Percentiles rank a stretch among this genome's conserved stretches.
phyloP scores from a whole-genome alignment of 1,284 basidiomycete species.

The Sutorius eximius region DNA sequence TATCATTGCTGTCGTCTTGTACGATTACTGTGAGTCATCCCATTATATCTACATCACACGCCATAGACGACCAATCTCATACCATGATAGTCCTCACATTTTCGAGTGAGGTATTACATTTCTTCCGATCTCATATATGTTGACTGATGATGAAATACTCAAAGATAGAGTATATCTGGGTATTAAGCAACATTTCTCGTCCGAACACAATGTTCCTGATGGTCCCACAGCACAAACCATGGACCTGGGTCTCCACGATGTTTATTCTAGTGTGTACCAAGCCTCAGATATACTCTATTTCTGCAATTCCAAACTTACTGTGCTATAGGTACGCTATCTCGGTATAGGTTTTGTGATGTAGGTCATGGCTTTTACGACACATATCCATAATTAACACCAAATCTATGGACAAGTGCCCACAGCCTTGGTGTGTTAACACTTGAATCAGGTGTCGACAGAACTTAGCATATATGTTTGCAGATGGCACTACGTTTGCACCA shows the following conservation, averaged over 20 bases:
- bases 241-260: not conserved
- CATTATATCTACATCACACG: too few relatives aligned
- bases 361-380: not conserved
- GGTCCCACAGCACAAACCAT: not conserved
- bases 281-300: too few relatives aligned
- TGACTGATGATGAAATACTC: not conserved
- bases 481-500: too few relatives aligned
- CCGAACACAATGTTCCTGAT: not conserved
- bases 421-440: too few relatives aligned
- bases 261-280: not conserved
- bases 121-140: too few relatives aligned
- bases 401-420: too few relatives aligned
- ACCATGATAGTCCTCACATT: conserved; percentile 11
- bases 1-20: not conserved
- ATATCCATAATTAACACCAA: too few relatives aligned
- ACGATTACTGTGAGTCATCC: conserved; percentile 7
- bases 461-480: too few relatives aligned
- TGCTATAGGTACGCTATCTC: not conserved
- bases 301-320: not conserved
- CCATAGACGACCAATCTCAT: not conserved
- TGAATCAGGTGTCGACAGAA: too few relatives aligned
- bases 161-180: conserved; percentile 5
- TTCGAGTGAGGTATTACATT: conserved; percentile 10
- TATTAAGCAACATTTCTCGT: not conserved
- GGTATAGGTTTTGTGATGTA: not conserved